Evolutionary conservation across 1,139 yeast species (phyloP), one percentile per base, ranked within the genome.

Genomic region (Magnusiomyces clavatus): DNA sequence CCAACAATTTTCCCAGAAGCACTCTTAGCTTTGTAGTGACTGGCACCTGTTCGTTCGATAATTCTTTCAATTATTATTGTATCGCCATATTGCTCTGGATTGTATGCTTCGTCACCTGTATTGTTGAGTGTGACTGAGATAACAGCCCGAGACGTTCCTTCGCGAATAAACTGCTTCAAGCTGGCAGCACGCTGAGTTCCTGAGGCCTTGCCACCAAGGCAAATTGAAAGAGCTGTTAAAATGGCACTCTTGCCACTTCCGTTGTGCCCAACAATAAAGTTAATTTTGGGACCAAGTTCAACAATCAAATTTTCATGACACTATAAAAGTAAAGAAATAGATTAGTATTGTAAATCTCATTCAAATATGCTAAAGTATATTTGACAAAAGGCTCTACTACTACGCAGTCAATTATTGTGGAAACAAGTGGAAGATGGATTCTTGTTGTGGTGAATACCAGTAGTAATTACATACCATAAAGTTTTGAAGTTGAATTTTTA

Each of bases 121-220:
- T 85, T 86, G 50, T 74, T 72, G 47, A 89, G 71, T 1, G 75
- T 76, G 29, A 87, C 80, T 1, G 74, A 70, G 8, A 86, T 78
- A 55, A 79, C 73, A 0, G 95, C 82, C 24, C 79, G 76, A 39
- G 76, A 71, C 53, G 79, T 78, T 3, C 96, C 97, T 60, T 87
- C 89, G 63, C 82, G 83, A 52, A 92, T 86, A 54, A 90, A 72
- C 51, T 78, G 81, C 59, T 79, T 82, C 45, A 87, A 72, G 8
- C 82, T 78, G 10, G 80, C 73, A 5, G 96, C 97, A 65, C 98
- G 77, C 61, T 85, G 85, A 0, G 98, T 92, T 52, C 82, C 88
- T 12, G 83, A 76, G 0, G 97, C 97, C 61, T 83, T 86, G 1
- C 96, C 96, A n/a, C 98, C 98, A 10, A 92, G 71, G 5, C 96